Evolutionary conservation across 805 yeast genomes (phyloP), one percentile per base, ranked within the genome.

Genomic region (Zygoascus biomembranicola): DNA sequence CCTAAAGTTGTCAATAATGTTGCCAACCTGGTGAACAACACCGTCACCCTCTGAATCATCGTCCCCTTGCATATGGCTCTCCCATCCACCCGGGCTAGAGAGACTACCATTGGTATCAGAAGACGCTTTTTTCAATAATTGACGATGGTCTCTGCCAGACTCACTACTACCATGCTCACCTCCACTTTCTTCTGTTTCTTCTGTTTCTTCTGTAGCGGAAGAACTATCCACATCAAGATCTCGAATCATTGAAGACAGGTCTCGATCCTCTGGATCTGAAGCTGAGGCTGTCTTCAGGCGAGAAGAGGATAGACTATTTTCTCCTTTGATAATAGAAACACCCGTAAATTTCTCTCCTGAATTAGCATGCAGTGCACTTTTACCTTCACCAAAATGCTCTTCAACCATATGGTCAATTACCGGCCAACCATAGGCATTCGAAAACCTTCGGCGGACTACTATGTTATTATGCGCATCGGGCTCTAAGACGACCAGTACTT

Each of bases 381-480:
- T 13, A n/a, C 46, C 51, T 26, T 32, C 35, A 1, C 47, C 45
- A 66, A 86, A 86, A 69, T 85, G 90, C 52, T 79, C 77, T 14
- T 78, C 73, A 0, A 85, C 87, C 59, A 90, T 62, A 67, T 92
- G 96, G 45, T 84, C 85, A n/a, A 92, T 75, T 0, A 89, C 96
- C 0, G 87, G 88, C 94, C 97, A 89, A 1, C 99, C 99, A 69
- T 85, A 90, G 0, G 97, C 94, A 69, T 92, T 92, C 5, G 95
- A 84, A 73, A 87, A 94, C 57, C 87, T 72, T 59, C 99, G 76
- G 57, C 99, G 74, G 1, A 92, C 98, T 28, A 88, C 76, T 31
- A 94, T 90, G 63, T 90, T 92, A 63, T 92, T 92, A 65, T 92
- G 99, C 0, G 99, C 97, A 67, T 92, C 99, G 0, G 97, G 97